Evolutionary conservation across 2,329 filamentous ascomycete genomes (phyloP).

Genomic region (Fusarium tricinctum): DNA sequence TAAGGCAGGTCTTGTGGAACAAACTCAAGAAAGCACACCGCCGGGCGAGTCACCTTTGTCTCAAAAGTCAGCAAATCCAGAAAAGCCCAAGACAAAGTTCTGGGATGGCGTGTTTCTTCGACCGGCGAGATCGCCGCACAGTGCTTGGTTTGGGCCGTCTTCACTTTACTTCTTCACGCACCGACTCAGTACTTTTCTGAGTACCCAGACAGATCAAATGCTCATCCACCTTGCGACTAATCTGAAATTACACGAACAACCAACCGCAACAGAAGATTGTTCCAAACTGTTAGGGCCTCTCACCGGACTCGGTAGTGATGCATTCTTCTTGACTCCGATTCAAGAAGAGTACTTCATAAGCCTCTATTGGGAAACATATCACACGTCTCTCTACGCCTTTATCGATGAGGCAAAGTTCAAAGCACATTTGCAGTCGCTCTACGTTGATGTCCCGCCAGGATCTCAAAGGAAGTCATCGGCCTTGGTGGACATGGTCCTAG

Average conservation of each 20-base stretch:
- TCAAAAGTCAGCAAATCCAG: not conserved
- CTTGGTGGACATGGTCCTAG: slow-evolving; percentile 18
- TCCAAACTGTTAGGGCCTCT: slow-evolving; percentile 12
- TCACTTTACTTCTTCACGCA: slow-evolving; percentile 31
- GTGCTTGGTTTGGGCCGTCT: slow-evolving; percentile 24
- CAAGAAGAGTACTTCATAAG: slow-evolving; percentile 23
- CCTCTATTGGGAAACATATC: slow-evolving; percentile 28
- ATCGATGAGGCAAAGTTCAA: slow-evolving; percentile 19
- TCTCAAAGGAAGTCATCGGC: slow-evolving; percentile 9
- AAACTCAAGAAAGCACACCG: slow-evolving; percentile 9
- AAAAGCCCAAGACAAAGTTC: not conserved
- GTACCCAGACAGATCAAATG: slow-evolving; percentile 29
- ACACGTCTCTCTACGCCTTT: slow-evolving; percentile 14
- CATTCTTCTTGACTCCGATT: slow-evolving; percentile 3
- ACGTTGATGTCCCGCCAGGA: slow-evolving; percentile 10
- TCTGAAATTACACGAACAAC: not conserved
- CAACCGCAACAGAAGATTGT: not conserved
- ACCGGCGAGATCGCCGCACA: slow-evolving; percentile 10
- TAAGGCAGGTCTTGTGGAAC: not conserved
- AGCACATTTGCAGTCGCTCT: slow-evolving; percentile 3
- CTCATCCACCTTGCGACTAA: slow-evolving; percentile 27
- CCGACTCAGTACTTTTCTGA: slow-evolving; percentile 16
- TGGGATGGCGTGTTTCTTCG: slow-evolving; percentile 25
- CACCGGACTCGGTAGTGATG: not conserved
- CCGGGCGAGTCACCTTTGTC: not conserved